Conservation (phyloP, 495 filamentous ascomycete species). For the Terfezia claveryi region DNA sequence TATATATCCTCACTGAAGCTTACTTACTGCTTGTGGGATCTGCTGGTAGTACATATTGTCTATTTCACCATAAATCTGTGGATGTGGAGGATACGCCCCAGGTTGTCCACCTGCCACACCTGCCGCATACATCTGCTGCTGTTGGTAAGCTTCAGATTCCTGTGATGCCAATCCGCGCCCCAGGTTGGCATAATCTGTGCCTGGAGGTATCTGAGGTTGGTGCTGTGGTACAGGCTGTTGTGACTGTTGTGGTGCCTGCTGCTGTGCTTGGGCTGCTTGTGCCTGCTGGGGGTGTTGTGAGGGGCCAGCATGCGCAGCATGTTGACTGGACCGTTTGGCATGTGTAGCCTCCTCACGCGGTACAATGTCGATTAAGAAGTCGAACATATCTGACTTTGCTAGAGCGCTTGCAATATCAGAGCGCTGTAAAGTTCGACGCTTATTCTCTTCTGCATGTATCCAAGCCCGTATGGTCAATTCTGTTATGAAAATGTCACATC, state of each 20-base stretch:
- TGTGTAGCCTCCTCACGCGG: slow-evolving; percentile 84
- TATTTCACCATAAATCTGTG: slow-evolving; percentile 54
- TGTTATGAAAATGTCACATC: slow-evolving; percentile 98
- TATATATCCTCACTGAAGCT: neutral
- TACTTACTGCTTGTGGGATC: slow-evolving; percentile 59
- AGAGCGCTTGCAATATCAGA: slow-evolving; percentile 91
- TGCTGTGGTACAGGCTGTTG: slow-evolving; percentile 15
- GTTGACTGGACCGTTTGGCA: slow-evolving; percentile 49
- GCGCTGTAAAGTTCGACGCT: slow-evolving; percentile 80
- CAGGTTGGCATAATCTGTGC: slow-evolving; percentile 39
- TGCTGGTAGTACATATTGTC: slow-evolving; percentile 72
- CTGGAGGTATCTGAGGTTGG: slow-evolving; percentile 8
- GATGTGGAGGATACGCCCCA: slow-evolving; percentile 32
- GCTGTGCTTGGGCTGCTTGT: neutral
- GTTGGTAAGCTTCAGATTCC: slow-evolving; percentile 61
- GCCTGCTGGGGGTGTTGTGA: slow-evolving; percentile 17
- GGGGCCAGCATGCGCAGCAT: slow-evolving; percentile 27
- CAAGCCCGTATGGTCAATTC: slow-evolving; percentile 99
- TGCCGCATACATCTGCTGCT: slow-evolving; percentile 52
- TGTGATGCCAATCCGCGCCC: slow-evolving; percentile 39
- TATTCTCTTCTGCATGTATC: slow-evolving; percentile 99
- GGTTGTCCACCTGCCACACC: slow-evolving; percentile 31
- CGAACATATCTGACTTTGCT: slow-evolving; percentile 97
- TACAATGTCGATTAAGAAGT: slow-evolving; percentile 97
- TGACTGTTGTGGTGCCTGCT: slow-evolving; percentile 11